Evolutionary conservation across 768 basidiomycete genomes (phyloP).

Genomic region (Scleroderma citrinum): DNA sequence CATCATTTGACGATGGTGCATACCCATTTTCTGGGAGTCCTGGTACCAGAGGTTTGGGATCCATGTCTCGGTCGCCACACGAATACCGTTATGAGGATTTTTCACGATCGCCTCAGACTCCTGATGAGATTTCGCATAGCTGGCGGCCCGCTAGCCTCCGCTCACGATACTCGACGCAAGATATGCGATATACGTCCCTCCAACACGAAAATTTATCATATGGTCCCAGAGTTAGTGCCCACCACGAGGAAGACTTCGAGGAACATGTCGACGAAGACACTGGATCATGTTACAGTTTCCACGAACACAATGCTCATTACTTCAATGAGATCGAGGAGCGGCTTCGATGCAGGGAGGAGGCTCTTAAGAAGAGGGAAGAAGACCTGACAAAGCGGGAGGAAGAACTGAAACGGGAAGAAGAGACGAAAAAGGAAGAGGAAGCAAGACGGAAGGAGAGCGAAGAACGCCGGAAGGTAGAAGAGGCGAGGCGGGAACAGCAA

Average conservation of each 20-base stretch:
- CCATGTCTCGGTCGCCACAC: constrained; percentile 18
- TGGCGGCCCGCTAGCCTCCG: constrained; percentile 27
- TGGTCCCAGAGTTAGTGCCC: constrained; percentile 19
- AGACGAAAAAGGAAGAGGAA: constrained; percentile 14
- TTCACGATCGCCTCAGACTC: constrained; percentile 25
- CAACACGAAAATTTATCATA: constrained; percentile 15
- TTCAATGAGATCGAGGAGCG: constrained; percentile 29
- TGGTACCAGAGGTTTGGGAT: constrained; percentile 16
- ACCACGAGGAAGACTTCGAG: constrained; percentile 26
- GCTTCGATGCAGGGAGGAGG: constrained; percentile 25
- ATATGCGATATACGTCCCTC: constrained; percentile 20
- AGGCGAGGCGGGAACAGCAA: constrained; percentile 14
- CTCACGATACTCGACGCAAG: constrained; percentile 24
- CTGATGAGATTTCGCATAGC: constrained; percentile 24
- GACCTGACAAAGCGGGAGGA: constrained; percentile 13
- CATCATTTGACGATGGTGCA: constrained; percentile 16
- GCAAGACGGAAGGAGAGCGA: constrained; percentile 17
- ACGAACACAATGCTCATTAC: constrained; percentile 26
- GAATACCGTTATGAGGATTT: constrained; percentile 24
- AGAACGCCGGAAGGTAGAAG: constrained; percentile 15
- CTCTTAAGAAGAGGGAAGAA: constrained; percentile 15
- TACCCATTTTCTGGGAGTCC: constrained; percentile 18
- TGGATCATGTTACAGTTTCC: constrained; percentile 22
- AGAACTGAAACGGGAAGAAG: constrained; percentile 14
- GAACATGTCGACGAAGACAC: constrained; percentile 28